A percentile compares a stretch with the other conserved stretches of the same genome.
Conservation (phyloP, 208 protist species). For the Phytomonas serpens region DNA sequence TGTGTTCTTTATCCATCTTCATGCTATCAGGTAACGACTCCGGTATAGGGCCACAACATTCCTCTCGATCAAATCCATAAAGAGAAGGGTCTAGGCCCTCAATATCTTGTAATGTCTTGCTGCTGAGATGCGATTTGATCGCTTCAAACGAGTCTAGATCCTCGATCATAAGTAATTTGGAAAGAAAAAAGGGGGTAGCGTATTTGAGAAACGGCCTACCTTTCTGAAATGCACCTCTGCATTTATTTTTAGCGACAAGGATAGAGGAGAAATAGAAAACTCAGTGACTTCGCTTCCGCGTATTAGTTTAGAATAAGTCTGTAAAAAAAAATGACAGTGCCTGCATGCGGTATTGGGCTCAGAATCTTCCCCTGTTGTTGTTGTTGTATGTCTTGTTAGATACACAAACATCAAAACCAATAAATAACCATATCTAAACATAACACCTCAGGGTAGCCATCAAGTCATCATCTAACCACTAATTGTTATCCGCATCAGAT, state of each 20-base stretch:
- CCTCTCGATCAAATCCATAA: constrained; percentile 75
- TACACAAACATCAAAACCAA: neutral
- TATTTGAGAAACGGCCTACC: neutral
- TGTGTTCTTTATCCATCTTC: constrained; percentile 51
- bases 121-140: constrained; percentile 39
- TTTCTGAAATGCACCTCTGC: neutral
- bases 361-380: neutral
- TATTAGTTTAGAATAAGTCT: neutral
- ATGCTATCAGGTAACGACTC: constrained; percentile 71
- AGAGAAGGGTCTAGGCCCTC: constrained; percentile 68
- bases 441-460: neutral
- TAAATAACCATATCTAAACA: neutral
- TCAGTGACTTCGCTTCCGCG: neutral
- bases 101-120: constrained; percentile 73
- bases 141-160: constrained; percentile 52
- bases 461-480: constrained; percentile 5
- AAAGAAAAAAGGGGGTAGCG: neutral
- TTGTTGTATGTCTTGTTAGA: constrained; percentile 1
- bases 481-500: neutral
- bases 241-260: constrained; percentile 6
- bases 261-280: constrained; percentile 5
- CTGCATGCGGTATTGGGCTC: neutral
- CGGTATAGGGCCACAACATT: constrained; percentile 76
- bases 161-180: constrained; percentile 9
- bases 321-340: neutral